Conservation (phyloP, 2,329 filamentous ascomycete genomes). For the Hirsutella thompsonii region DNA sequence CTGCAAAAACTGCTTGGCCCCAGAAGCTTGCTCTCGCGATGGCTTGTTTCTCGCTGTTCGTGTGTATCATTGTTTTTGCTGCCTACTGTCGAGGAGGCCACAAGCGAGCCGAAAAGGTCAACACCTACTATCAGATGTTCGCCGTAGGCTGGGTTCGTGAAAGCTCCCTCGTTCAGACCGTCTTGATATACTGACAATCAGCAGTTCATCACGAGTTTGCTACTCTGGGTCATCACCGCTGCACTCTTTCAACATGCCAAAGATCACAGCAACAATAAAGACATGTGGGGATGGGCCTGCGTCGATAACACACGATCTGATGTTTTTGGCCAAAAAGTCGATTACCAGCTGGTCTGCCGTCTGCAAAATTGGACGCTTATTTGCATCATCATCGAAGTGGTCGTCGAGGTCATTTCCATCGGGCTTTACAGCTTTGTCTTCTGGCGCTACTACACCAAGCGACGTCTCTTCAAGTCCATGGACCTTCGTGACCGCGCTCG, state of each 20-base stretch:
- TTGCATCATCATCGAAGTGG: conserved; percentile 93
- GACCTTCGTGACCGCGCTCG: conserved; percentile 86
- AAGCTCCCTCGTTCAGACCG: neutral
- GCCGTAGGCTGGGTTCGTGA: conserved; percentile 58
- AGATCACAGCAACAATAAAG: conserved; percentile 57
- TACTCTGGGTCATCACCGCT: conserved; percentile 85
- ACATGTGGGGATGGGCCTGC: conserved; percentile 98
- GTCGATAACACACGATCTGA: conserved; percentile 71
- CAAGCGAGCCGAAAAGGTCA: conserved; percentile 77
- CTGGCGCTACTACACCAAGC: conserved; percentile 96
- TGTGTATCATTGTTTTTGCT: conserved; percentile 69
- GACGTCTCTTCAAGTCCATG: conserved; percentile 93
- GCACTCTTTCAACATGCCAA: conserved; percentile 71
- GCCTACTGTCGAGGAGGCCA: conserved; percentile 87
- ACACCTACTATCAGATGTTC: conserved; percentile 91
- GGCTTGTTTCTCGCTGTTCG: conserved; percentile 65
- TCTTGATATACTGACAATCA: neutral
- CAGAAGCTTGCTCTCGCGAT: conserved; percentile 74
- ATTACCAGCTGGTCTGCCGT: conserved; percentile 85
- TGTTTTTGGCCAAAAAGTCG: conserved; percentile 66
- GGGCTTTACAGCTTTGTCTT: conserved; percentile 88
- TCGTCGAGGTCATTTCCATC: conserved; percentile 85
- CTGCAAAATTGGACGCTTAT: conserved; percentile 90
- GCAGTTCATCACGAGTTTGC: conserved; percentile 72
- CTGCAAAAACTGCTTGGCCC: conserved; percentile 60